Base-by-base conservation (phyloP, 768 basidiomycete genomes). In the Lyophyllum shimeji region DNA sequence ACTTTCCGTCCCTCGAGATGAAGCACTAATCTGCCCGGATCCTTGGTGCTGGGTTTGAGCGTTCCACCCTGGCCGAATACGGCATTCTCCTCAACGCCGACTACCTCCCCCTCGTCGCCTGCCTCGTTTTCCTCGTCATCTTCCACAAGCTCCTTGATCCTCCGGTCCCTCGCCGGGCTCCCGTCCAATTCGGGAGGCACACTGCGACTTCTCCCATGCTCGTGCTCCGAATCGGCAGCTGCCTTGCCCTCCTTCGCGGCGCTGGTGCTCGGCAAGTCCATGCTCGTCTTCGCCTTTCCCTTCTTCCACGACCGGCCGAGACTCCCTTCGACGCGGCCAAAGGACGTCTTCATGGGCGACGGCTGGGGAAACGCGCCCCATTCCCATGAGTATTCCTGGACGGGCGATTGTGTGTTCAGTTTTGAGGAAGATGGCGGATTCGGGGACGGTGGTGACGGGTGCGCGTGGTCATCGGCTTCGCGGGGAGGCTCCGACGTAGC, bases 321-420 rank as follows among this genome's bases (percentile, higher is more conserved):
- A 42, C 60, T 53, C 54, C 53, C 49, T 55, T 78, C 71, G 6
- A 76, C 49, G n/a, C 78, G 66, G 2, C 76, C 76, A 24, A 87
- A 86, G 11, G 79, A 74, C 0, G 80, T 59, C 51, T 80, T 80
- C 62, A 84, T 71, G 0, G 89, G 88, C 3, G 90, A 90, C 21
- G 84, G 87, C 59, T 86, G 88, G 25, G 93, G 95, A 64, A 95
- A 91, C 18, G 82, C 85, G 24, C 93, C 93, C 93, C 94, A 95
- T 62, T 95, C 95, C 94, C 94, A 95, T 6, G 90, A 89, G 63
- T 94, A 94, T 65, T 91, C 88, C 53, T 84, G 85, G 2, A 79
- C 64, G 3, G 66, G 68, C 18, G 71, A 50, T 23, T 60, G 40
- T 21, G 52, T n/a, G 39, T 40, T 37, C 46, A 60, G 24, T 27